Evolutionary conservation across 2,329 filamentous ascomycete species (phyloP), one percentile per base, ranked within the genome.

Genomic region (Mollisia scopiformis): DNA sequence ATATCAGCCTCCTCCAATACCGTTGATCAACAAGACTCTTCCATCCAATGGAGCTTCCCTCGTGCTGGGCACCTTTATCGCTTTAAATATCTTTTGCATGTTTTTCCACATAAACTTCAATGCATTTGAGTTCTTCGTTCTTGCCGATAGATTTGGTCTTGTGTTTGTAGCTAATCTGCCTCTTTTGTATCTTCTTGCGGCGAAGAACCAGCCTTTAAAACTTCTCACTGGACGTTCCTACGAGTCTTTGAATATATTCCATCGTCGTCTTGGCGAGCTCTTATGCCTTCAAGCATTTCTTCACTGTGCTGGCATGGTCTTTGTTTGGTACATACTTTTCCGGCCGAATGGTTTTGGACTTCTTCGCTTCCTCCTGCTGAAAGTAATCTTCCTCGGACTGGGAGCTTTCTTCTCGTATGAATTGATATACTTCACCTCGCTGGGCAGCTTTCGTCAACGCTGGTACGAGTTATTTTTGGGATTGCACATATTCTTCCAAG

Each of bases 181-280:
- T 3, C 72, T 82, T 39, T 76, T 89, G 2, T 89, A 90, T 70
- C 75, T 89, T 4, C 77, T 90, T 3, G 82, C 84, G 1, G 87
- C 88, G 31, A 90, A 90, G 72, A 89, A 86, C 61, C 86, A 88
- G 63, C 87, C 87, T 0, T 69, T 89, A 33, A 83, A 83, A 60
- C 66, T 79, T 1, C 75, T 90, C 19, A 88, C 86, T 0, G 86
- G 87, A 3, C 81, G 82, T 63, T 88, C 86, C 0, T 90, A 90
- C 68, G 87, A 89, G 72, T 81, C 83, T 5, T 76, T 89, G 43
- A 88, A 89, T 69, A 82, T 89, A 49, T 81, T 89, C 58, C 87
- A 90, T 70, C 83, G 87, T 35, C 79, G 86, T 4, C 77, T 88
- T 1, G 86, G 87, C 25, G 86, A 88, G 71, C 71, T 84, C 28